A percentile compares a stretch with the other conserved stretches of the same genome.
Conservation (phyloP, 2,329 filamentous ascomycete genomes). For the Amesomyces nigricolor region DNA sequence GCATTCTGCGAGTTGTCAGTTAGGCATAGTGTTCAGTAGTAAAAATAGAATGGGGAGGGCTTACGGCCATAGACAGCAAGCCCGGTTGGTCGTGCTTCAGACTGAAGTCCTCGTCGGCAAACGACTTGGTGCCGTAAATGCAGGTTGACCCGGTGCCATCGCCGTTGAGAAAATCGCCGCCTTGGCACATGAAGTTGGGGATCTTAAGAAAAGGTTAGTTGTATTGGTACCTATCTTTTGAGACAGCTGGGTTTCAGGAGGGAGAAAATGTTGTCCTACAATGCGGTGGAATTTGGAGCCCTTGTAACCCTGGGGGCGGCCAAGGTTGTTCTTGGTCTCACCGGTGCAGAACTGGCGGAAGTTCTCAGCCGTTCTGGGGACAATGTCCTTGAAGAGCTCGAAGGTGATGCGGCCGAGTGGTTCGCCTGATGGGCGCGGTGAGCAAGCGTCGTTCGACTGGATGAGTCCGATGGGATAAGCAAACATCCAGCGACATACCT, state of each 20-base stretch:
- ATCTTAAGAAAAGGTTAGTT: constrained; percentile 51
- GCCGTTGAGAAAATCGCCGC: constrained; percentile 89
- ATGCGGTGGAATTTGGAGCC: constrained; percentile 91
- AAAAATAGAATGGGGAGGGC: constrained; percentile 32
- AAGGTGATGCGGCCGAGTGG: constrained; percentile 82
- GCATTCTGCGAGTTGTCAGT: constrained; percentile 58
- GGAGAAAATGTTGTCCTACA: constrained; percentile 45
- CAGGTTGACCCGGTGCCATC: constrained; percentile 83
- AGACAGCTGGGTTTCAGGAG: not conserved
- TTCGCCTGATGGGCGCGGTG: constrained; percentile 54
- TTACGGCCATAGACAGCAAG: constrained; percentile 86
- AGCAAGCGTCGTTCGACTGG: not conserved
- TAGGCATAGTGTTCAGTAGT: not conserved
- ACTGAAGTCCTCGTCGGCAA: constrained; percentile 85
- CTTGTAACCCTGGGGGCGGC: constrained; percentile 87
- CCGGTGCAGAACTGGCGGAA: constrained; percentile 97
- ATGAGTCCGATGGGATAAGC: not conserved
- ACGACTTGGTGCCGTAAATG: constrained; percentile 81
- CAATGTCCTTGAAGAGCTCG: constrained; percentile 79
- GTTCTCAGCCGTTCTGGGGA: constrained; percentile 88
- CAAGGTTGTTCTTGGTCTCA: constrained; percentile 72
- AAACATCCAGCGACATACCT: constrained; percentile 42
- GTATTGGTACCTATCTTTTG: not conserved
- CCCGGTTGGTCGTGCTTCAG: constrained; percentile 74
- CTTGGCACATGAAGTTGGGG: constrained; percentile 95